A percentile compares a stretch with the other conserved stretches of the same genome.
Conservation (phyloP, 2,329 filamentous ascomycete species). For the Cryphonectria parasitica region DNA sequence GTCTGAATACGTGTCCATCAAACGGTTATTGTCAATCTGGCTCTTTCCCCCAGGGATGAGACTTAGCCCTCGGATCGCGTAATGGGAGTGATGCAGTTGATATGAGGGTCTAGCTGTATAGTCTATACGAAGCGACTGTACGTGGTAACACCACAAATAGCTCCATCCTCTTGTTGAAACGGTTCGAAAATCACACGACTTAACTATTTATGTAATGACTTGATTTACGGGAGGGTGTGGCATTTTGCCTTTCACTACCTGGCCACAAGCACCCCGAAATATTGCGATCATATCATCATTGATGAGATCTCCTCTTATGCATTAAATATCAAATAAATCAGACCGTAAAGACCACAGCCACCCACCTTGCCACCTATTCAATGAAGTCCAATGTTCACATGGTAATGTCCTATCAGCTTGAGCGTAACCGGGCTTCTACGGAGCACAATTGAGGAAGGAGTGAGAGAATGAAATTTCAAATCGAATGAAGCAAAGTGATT, state of each 20-base stretch:
- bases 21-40: too few relatives aligned
- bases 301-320: neutral
- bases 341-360: neutral
- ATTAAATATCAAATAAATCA: neutral
- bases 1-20: too few relatives aligned
- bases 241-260: neutral
- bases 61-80: too few relatives aligned
- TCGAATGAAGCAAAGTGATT: neutral
- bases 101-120: too few relatives aligned
- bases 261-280: neutral
- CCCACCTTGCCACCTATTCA: too few relatives aligned
- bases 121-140: too few relatives aligned
- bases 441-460: neutral
- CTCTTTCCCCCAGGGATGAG: neutral
- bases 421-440: neutral
- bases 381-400: neutral
- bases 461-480: neutral
- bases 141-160: too few relatives aligned
- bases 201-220: too few relatives aligned
- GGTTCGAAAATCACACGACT: too few relatives aligned
- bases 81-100: too few relatives aligned
- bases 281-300: neutral
- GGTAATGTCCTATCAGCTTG: neutral
- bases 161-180: too few relatives aligned
- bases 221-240: neutral